Percentiles rank a stretch among this genome's conserved stretches.
Conservation (phyloP, 371 early-diverging fungal genomes). For the Mortierella sp. region DNA sequence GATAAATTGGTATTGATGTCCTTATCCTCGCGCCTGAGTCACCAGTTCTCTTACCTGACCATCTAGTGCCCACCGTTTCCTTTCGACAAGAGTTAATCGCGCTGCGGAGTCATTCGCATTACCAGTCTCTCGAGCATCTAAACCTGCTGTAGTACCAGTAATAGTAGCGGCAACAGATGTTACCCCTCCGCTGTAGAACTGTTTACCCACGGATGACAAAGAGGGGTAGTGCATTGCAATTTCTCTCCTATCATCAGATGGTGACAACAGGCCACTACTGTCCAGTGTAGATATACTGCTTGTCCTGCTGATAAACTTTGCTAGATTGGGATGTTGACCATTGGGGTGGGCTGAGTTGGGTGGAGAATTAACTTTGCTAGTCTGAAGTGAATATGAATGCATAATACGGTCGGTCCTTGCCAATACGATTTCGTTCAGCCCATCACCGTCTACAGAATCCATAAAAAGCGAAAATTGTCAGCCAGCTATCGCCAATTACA, state of each 20-base stretch:
- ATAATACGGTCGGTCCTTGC: slow-evolving; percentile 87
- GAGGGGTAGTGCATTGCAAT: slow-evolving; percentile 48
- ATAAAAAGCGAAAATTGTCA: neutral
- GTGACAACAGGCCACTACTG: slow-evolving; percentile 51
- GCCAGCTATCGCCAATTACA: neutral
- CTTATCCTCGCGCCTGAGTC: neutral
- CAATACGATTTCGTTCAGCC: slow-evolving; percentile 80
- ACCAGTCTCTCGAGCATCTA: slow-evolving; percentile 18
- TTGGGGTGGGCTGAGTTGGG: slow-evolving; percentile 17
- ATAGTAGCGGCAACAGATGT: neutral
- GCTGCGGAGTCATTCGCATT: slow-evolving; percentile 1
- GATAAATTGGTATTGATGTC: neutral
- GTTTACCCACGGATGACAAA: slow-evolving; percentile 23
- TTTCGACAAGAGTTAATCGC: slow-evolving; percentile 58
- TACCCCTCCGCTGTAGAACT: slow-evolving; percentile 11
- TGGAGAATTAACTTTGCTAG: slow-evolving; percentile 19
- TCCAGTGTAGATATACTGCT: slow-evolving; percentile 50
- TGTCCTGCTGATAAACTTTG: slow-evolving; percentile 42
- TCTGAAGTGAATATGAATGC: slow-evolving; percentile 67
- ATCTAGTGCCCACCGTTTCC: slow-evolving; percentile 72
- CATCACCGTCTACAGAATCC: slow-evolving; percentile 71
- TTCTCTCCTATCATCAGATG: slow-evolving; percentile 41
- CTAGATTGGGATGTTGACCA: slow-evolving; percentile 31
- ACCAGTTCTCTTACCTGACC: slow-evolving; percentile 63
- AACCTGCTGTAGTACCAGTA: neutral